Percentiles rank a stretch among this genome's conserved stretches.
phyloP scores from a whole-genome alignment of 768 basidiomycete genomes.

The Termitomyces sp. region DNA sequence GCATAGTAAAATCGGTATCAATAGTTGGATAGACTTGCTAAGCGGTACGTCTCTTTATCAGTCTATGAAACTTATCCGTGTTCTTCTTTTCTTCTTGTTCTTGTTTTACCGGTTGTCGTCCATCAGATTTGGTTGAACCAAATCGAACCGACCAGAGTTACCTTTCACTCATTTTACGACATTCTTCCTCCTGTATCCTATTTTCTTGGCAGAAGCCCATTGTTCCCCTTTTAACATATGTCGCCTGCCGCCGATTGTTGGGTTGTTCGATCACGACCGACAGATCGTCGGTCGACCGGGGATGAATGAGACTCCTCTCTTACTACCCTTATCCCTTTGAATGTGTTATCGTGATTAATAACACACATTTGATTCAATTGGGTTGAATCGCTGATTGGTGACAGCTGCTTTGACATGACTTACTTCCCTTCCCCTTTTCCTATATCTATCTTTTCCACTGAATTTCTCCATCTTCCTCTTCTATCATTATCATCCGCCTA shows the following conservation, averaged over 20 bases:
- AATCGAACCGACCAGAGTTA: not conserved
- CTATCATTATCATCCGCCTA: not conserved
- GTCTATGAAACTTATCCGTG: not conserved
- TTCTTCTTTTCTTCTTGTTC: not conserved
- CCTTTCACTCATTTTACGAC: not conserved
- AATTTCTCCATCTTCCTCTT: not conserved
- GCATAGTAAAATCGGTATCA: conserved; percentile 72
- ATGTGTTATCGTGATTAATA: not conserved
- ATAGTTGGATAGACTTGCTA: conserved; percentile 93
- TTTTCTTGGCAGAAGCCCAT: not conserved
- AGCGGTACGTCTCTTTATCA: conserved; percentile 59
- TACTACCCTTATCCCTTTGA: not conserved
- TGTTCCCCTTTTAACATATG: not conserved
- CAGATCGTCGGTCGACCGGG: not conserved
- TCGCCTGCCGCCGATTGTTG: not conserved
- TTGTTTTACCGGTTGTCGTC: not conserved
- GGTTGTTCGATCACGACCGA: not conserved
- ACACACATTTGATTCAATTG: not conserved
- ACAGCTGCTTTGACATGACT: not conserved
- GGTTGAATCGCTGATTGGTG: no score
- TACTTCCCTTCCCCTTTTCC: not conserved
- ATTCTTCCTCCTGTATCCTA: not conserved
- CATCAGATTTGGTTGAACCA: not conserved
- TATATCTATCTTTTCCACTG: not conserved
- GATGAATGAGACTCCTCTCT: not conserved